Base-by-base conservation (phyloP, 2,329 filamentous ascomycete species). In the Sporothrix mexicana region DNA sequence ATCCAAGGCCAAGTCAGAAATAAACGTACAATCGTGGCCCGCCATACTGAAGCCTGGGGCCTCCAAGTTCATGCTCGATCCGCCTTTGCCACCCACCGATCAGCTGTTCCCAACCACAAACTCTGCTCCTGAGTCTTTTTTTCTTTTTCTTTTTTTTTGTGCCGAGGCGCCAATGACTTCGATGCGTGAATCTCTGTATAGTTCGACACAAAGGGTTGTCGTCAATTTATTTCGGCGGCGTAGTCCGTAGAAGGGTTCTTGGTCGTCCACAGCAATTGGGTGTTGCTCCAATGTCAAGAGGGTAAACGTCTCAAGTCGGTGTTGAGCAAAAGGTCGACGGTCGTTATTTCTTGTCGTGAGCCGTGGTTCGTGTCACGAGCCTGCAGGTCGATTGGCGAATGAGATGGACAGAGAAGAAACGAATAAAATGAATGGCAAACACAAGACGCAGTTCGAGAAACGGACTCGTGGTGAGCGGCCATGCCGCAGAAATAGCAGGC, bases 401-500 rank as follows among this genome's bases (percentile, higher is more conserved):
- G 45, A n/a, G 17, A 57, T 30, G 20, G 13, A 43, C 12, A 20
- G 45, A 20, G 45, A 5, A 20, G 6, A n/a, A 23, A 43, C 7
- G 17, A 49, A 51, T 15, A 64, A 59, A n/a, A 57, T 36, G 51
- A n/a, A 47, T 55, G 15, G 17, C 2, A 25, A 61, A 62, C 13
- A 41, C 20, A 71, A 51, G 45, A 55, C 23, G 45, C 17, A 36
- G 25, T 30, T 64, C 61, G 41, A 41, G 25, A 71, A 71, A 41
- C 53, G 53, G 68, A 53, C 68, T 53, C 68, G 15, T 51, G 55
- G 69, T 51, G 72, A 47, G 73, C 73, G 73, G 51, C 67, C 23
- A 49, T 15, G 9, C 30, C 45, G 17, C 66, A 74, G 73, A 74
- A 72, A 74, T 74, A 72, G 59, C 30, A 72, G 55, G 20, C 20